phyloP scores from a whole-genome alignment of 2,329 filamentous ascomycete genomes.

The Sporothrix brunneoviolacea region DNA sequence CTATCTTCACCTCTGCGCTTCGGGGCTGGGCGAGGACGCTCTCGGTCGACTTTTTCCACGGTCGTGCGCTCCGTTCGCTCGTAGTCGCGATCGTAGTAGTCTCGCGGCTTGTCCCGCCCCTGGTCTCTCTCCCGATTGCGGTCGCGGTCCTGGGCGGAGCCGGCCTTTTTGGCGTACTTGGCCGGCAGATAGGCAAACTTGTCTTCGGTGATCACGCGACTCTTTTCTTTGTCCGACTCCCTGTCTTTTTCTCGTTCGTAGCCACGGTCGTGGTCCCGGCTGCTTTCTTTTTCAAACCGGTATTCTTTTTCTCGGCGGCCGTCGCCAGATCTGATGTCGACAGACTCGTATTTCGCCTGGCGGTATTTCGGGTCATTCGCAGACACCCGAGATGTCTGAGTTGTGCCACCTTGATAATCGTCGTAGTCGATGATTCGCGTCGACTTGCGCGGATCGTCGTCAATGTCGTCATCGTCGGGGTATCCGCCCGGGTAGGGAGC shows the following conservation, averaged over 20 bases:
- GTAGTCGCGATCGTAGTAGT: constrained; percentile 6
- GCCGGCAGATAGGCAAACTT: constrained; percentile 40
- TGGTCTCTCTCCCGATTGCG: constrained; percentile 23
- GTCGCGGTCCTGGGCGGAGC: neutral
- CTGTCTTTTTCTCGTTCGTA: constrained; percentile 23
- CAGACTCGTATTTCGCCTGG: constrained; percentile 31
- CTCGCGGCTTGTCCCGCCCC: constrained; percentile 18
- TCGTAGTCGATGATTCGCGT: constrained; percentile 28
- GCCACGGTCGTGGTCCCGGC: constrained; percentile 25
- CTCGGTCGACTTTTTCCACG: neutral
- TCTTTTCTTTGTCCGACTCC: constrained; percentile 19
- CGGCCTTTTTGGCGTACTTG: constrained; percentile 36
- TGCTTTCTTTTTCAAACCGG: constrained; percentile 22
- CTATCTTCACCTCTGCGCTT: constrained; percentile 14
- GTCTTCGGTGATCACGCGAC: constrained; percentile 25
- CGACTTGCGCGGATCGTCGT: constrained; percentile 25
- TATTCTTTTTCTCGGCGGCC: constrained; percentile 24
- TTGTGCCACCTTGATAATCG: constrained; percentile 23
- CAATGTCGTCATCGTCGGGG: constrained; percentile 27
- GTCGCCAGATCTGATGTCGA: constrained; percentile 23
- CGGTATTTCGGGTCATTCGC: constrained; percentile 28
- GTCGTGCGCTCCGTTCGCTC: neutral
- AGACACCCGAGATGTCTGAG: constrained; percentile 22
- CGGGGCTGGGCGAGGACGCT: neutral
- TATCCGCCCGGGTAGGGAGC: constrained; percentile 38